phyloP scores from a whole-genome alignment of 1,139 yeast species.

The Geotrichum macrosporum region DNA sequence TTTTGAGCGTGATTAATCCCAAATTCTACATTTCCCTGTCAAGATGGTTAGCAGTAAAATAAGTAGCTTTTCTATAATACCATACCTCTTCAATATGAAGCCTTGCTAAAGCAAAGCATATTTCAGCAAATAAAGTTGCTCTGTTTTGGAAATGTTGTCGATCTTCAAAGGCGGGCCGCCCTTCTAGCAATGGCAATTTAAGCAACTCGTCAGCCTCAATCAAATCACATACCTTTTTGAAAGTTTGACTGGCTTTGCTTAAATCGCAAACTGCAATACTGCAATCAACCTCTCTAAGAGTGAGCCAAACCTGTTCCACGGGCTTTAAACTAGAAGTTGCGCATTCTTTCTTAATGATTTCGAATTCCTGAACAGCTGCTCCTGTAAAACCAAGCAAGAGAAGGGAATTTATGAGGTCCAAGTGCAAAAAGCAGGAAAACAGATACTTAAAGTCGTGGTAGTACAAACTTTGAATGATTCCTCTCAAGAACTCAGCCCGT shows the following conservation, averaged over 20 bases:
- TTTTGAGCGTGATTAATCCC: constrained; percentile 26
- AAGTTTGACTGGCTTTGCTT: constrained; percentile 14
- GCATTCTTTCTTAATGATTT: neutral
- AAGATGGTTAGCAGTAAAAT: too few relatives aligned
- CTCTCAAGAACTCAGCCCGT: constrained; percentile 22
- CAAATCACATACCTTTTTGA: constrained; percentile 19
- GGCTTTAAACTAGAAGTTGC: neutral
- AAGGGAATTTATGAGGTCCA: constrained; percentile 19
- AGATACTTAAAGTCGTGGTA: constrained; percentile 12
- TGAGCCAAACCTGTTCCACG: constrained; percentile 18
- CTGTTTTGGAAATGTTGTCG: constrained; percentile 25
- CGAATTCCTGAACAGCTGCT: constrained; percentile 23
- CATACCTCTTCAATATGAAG: constrained; percentile 20
- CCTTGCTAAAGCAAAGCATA: constrained; percentile 22
- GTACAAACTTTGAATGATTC: constrained; percentile 12
- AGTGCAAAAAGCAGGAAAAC: constrained; percentile 12
- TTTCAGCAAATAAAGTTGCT: constrained; percentile 22
- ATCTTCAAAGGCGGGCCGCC: constrained; percentile 23
- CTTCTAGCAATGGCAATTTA: constrained; percentile 20
- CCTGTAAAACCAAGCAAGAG: constrained; percentile 25
- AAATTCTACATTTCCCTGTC: constrained; percentile 24
- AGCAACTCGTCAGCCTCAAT: constrained; percentile 21
- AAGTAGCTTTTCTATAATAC: too few relatives aligned
- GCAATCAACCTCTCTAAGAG: constrained; percentile 23
- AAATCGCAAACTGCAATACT: constrained; percentile 19